Evolutionary conservation across 345 rosid genomes (phyloP), one percentile per base, ranked within the genome.

Genomic region (Trapa bicornis): DNA sequence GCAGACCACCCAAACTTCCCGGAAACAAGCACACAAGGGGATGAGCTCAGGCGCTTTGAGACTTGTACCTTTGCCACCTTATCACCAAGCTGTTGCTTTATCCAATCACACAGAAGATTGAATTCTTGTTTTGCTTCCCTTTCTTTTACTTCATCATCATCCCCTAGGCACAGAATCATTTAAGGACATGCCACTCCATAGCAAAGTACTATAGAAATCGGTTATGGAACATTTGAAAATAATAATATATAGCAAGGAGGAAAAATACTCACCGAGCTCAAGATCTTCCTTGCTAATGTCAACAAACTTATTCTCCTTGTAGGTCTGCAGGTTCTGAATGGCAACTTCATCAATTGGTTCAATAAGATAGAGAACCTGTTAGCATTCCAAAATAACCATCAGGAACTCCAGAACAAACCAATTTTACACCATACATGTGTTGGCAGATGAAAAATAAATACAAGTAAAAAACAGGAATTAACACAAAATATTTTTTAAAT

Each of bases 1-100:
- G 97, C 97, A 32, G 96, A 95, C 99, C 99, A 95, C 15, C 99
- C 96, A 68, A 95, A 95, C 74, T 91, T 91, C 67, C 97, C 97
- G 61, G 96, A 91, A 67, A 95, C 99, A 73, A 95, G 97, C 64
- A 91, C 99, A 58, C 99, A 91, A 4, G 99, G 97, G 70, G 99
- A 91, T 39, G 96, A 87, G 72, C 96, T 86, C 67, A 91, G 74
- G 39, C 99, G 96, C 63, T 89, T 91, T 4, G 99, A 95, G 69
- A 95, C 79, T 86, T 95, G 94, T 62, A 95, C 96, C 77, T 91
- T 95, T 45, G 96, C 97, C 66, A 91, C 97, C 68, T 89, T 87
- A 29, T 91, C 96, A 45, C 97, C 97, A 6, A 95, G 97, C 71
- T 95, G 97, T 66, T 91, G 97, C 80, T 95, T 95, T 15, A 91